phyloP scores from a whole-genome alignment of 2,329 filamentous ascomycete species.

The Alternaria alternata region DNA sequence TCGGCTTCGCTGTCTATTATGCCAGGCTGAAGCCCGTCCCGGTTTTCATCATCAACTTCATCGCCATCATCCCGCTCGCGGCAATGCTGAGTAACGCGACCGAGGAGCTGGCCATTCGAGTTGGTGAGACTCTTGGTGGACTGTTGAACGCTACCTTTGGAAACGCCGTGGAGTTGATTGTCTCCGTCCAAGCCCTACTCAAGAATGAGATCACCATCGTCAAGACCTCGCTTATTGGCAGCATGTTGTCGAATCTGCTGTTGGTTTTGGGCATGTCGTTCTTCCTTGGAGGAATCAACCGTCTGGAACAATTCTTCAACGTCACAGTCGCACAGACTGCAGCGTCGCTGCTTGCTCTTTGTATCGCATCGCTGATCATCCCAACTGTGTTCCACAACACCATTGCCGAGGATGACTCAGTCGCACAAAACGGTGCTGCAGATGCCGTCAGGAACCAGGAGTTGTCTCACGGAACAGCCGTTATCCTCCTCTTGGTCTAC shows the following conservation, averaged over 20 bases:
- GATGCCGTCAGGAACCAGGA: conserved; percentile 44
- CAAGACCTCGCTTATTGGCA: conserved; percentile 90
- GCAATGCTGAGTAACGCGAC: conserved; percentile 88
- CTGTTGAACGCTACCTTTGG: conserved; percentile 91
- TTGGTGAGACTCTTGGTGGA: conserved; percentile 85
- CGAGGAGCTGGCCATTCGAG: conserved; percentile 82
- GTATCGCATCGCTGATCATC: conserved; percentile 83
- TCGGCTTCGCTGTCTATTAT: conserved; percentile 77
- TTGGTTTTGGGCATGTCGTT: conserved; percentile 92
- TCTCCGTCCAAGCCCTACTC: conserved; percentile 82
- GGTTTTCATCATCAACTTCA: conserved; percentile 88
- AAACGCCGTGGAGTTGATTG: conserved; percentile 89
- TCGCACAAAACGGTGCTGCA: conserved; percentile 15
- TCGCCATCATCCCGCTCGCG: conserved; percentile 90
- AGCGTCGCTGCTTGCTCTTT: conserved; percentile 78
- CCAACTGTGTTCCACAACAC: conserved; percentile 77
- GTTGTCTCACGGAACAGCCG: conserved; percentile 72
- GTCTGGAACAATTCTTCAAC: conserved; percentile 88
- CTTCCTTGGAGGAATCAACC: conserved; percentile 82
- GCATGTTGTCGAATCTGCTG: conserved; percentile 88
- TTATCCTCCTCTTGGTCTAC: conserved; percentile 87
- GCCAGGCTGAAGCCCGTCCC: conserved; percentile 50
- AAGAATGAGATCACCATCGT: conserved; percentile 82
- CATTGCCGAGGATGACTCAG: conserved; percentile 36
- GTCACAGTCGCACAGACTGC: conserved; percentile 90